Evolutionary conservation across 495 filamentous ascomycete genomes (phyloP).

Genomic region (Neurospora africana): DNA sequence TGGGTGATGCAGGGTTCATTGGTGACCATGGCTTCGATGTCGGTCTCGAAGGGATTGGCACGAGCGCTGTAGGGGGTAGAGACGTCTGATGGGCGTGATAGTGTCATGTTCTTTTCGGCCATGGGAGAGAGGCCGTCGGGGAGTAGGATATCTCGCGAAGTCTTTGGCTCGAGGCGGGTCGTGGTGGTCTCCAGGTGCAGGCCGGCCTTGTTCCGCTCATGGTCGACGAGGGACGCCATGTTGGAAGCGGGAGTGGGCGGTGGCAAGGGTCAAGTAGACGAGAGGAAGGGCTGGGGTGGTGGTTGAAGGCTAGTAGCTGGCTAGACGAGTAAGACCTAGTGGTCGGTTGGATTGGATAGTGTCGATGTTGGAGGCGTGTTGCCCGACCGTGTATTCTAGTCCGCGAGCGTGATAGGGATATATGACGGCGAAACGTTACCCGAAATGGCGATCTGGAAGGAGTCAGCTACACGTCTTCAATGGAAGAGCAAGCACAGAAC

Average conservation of each 20-base stretch:
- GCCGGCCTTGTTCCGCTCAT: conserved; percentile 20
- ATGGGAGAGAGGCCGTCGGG: conserved; percentile 16
- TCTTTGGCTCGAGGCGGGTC: conserved; percentile 11
- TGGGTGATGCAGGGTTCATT: conserved; percentile 19
- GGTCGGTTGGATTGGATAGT: not conserved
- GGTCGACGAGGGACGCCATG: conserved; percentile 18
- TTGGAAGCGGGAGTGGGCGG: not conserved
- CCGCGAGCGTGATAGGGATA: not conserved
- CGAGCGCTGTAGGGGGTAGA: conserved; percentile 28
- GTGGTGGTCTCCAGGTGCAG: conserved; percentile 23
- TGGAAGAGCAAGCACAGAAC: not conserved
- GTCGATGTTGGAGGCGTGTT: not conserved
- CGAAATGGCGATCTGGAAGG: conserved; percentile 4
- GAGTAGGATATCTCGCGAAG: conserved; percentile 19
- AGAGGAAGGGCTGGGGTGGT: not conserved
- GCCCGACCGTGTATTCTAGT: not conserved
- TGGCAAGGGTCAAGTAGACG: not conserved
- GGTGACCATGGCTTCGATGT: conserved; percentile 37
- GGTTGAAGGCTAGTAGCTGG: not conserved
- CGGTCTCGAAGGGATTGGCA: conserved; percentile 36
- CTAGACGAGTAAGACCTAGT: not conserved
- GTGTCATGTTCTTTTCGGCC: conserved; percentile 17
- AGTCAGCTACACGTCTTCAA: conserved; percentile 6
- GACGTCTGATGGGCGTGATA: conserved; percentile 21
- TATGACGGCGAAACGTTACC: not conserved